phyloP scores from a whole-genome alignment of 2,329 filamentous ascomycete species.

The Venturia carpophila region DNA sequence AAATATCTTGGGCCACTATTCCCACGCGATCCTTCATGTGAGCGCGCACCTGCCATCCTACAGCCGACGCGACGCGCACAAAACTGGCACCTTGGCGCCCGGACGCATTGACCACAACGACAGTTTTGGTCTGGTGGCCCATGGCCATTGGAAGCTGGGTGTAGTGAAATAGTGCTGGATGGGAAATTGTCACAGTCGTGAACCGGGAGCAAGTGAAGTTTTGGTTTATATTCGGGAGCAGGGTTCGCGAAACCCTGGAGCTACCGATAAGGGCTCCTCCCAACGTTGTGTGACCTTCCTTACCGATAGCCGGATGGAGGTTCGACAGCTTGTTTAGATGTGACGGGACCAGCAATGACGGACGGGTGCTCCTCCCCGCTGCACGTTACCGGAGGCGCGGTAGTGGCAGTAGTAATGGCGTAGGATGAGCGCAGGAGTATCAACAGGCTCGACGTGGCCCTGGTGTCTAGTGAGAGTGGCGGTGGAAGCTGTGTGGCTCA shows the following conservation, averaged over 20 bases:
- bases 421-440: background rate
- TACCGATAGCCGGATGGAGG: background rate
- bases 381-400: background rate
- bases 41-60: conserved; percentile 87
- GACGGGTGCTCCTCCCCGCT: background rate
- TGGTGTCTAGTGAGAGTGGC: background rate
- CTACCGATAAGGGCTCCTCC: background rate
- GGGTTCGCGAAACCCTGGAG: background rate
- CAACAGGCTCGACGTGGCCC: background rate
- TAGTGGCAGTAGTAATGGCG: background rate
- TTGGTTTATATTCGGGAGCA: background rate
- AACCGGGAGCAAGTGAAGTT: conserved; percentile 5
- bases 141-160: conserved; percentile 10
- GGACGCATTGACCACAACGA: conserved; percentile 91
- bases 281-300: background rate
- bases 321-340: background rate
- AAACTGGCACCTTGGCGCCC: conserved; percentile 93
- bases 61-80: conserved; percentile 85
- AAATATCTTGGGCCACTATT: conserved; percentile 80
- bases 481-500: background rate
- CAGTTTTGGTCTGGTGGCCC: conserved; percentile 28
- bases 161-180: background rate
- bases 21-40: conserved; percentile 83
- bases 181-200: background rate
- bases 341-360: background rate